Base-by-base conservation (phyloP, 805 yeast species). In the Torulaspora franciscae region DNA sequence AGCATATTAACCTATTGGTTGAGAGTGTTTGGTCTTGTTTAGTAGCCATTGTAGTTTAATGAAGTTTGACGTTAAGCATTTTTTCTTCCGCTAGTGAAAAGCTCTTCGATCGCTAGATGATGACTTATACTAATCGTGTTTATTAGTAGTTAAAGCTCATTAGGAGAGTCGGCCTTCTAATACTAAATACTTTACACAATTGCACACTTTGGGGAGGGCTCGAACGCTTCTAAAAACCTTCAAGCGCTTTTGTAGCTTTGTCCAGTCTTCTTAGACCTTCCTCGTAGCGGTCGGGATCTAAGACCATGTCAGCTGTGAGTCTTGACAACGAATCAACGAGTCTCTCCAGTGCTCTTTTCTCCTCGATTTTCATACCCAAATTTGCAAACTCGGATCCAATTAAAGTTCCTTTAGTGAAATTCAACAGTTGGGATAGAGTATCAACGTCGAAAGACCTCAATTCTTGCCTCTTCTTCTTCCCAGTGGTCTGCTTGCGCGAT, bases 291-390 rank as follows among this genome's bases (percentile, higher is more conserved):
- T 77, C 79, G 24, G 87, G 87, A 62, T 91, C 96, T 45, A 86
- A 62, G 43, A 89, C 84, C 86, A 93, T 88, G 59, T 89, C 96
- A 42, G 90, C 87, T 2, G 95, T 88, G 47, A 93, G 74, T 55
- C 93, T 74, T 32, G 93, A 82, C 37, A 91, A 70, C 1, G 95
- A 81, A 57, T 89, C 95, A 3, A 91, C 85, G 39, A 91, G 79
- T 64, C 87, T 81, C 58, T 91, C 97, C 34, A 91, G 71, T 32
- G 90, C 71, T 55, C 79, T 82, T 53, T 85, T 83, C 58, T 89
- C 96, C 47, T 82, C 83, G 0, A 74, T 67, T 7, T 91, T 89
- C 51, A 89, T 72, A 30, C 83, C 85, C 47, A 90, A 66, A 42
- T 79, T 78, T 33, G 81, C 78, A 59, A 89, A 85, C 54, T 87